Evolutionary conservation across 495 filamentous ascomycete species (phyloP), one percentile per base, ranked within the genome.

Genomic region (Podospora appendiculata): DNA sequence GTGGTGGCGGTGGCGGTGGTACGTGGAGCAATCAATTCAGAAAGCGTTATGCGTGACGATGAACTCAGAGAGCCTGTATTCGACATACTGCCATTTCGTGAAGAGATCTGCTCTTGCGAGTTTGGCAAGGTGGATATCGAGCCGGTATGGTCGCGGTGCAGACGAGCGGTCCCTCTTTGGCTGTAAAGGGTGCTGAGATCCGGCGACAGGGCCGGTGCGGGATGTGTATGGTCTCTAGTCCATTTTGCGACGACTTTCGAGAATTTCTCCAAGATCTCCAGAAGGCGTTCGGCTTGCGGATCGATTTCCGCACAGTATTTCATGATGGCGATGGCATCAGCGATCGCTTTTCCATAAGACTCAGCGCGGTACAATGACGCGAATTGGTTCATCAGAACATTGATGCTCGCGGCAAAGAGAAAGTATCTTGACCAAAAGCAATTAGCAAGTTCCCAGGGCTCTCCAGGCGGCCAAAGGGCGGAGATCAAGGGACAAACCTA

Each of bases 371-470:
- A 85, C 19, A 87, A 75, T 19, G 73, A 75, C 4, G 83, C 79
- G 56, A 88, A 88, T 58, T 86, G 83, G 48, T 86, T 86, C 48
- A 84, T 78, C 32, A 85, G 73, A 3, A 89, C 70, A 9, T 88
- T 76, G 4, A 89, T 71, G 3, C 84, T 83, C 3, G 84, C 84
- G 35, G 85, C 79, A 62, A 90, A 89, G 47, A 87, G 79, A 42
- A 84, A 86, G 59, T 89, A 86, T 52, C 77, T 80, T 17, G 16
- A 41, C 54, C n/a, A 59, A 25, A 25, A 54, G 25, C 18, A 42
- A 33, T n/a, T 33, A 35, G 38, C 18, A 41, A 13, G 6, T 36
- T 2, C n/a, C n/a, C 38, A 8, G 8, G n/a, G n/a, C 38, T 11
- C 8, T 38, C 35, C 35, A 38, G 35, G n/a, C n/a, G 25, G 5